Percentiles rank a stretch among this genome's conserved stretches.
Conservation (phyloP, 441 rosid genomes). For the Melastoma candidum region DNA sequence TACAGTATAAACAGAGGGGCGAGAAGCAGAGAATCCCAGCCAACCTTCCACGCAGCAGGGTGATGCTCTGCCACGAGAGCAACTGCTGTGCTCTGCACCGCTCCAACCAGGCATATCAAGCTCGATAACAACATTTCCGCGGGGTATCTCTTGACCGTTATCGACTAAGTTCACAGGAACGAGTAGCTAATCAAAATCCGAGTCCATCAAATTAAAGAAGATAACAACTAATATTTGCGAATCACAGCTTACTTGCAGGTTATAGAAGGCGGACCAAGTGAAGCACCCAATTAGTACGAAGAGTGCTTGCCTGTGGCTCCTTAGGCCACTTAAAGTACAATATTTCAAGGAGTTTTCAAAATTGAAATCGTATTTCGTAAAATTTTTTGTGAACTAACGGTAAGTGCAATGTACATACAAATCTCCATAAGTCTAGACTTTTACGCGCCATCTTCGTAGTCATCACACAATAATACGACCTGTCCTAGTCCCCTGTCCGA, state of each 20-base stretch:
- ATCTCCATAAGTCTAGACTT: no score
- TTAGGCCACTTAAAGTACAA: no score
- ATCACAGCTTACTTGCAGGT: constrained; percentile 36
- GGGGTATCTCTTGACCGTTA: constrained; percentile 45
- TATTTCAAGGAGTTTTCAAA: background rate
- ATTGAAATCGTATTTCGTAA: no score
- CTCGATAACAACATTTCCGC: constrained; percentile 48
- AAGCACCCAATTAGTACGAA: constrained; percentile 52
- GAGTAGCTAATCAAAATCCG: background rate
- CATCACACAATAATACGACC: no score
- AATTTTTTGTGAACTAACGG: no score
- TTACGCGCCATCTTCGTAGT: no score
- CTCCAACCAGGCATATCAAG: constrained; percentile 52
- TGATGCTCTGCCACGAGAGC: constrained; percentile 39
- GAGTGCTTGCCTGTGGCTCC: constrained; percentile 29
- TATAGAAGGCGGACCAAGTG: constrained; percentile 62
- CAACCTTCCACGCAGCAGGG: constrained; percentile 48
- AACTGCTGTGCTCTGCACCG: constrained; percentile 39
- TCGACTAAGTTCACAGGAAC: constrained; percentile 23
- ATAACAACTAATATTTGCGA: background rate
- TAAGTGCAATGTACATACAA: no score
- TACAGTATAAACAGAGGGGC: constrained; percentile 56
- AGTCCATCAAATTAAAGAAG: background rate
- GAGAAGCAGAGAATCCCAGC: constrained; percentile 65
- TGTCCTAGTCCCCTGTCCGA: no score